phyloP scores from a whole-genome alignment of 306 rosid species.

The Vigna unguiculata region DNA sequence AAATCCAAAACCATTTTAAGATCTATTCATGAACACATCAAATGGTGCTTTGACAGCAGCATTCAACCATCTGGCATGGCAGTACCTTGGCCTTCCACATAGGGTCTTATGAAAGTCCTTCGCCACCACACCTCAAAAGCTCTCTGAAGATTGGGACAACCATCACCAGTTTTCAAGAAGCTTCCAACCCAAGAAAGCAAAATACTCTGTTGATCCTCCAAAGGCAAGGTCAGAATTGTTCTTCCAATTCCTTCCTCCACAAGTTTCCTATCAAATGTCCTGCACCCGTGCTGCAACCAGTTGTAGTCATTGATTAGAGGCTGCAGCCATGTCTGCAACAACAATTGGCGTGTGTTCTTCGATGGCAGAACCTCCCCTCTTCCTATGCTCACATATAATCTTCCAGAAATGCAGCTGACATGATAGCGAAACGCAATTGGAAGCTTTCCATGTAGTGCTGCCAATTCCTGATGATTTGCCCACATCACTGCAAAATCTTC shows the following conservation, averaged over 20 bases:
- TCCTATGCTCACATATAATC: constrained; percentile 83
- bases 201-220: constrained; percentile 89
- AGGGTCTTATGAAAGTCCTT: constrained; percentile 81
- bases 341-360: constrained; percentile 69
- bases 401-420: constrained; percentile 78
- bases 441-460: constrained; percentile 69
- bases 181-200: constrained; percentile 87
- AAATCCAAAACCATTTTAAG: constrained; percentile 16
- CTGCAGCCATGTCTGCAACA: constrained; percentile 90
- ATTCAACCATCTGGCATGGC: constrained; percentile 56
- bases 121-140: constrained; percentile 99
- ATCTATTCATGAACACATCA: constrained; percentile 25
- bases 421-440: constrained; percentile 71
- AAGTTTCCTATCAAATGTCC: constrained; percentile 81
- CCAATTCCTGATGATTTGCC: constrained; percentile 85
- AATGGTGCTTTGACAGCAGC: constrained; percentile 47
- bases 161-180: constrained; percentile 85
- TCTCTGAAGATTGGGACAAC: constrained; percentile 89
- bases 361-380: constrained; percentile 84
- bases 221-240: constrained; percentile 90
- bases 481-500: constrained; percentile 82
- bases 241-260: constrained; percentile 98
- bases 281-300: constrained; percentile 86
- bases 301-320: constrained; percentile 85
- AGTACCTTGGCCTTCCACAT: constrained; percentile 63